These are phyloP conservation scores for Pelomyxa schiedti DNA, from an alignment of 78 protist genomes.

Conservation along the genomic window DNA sequence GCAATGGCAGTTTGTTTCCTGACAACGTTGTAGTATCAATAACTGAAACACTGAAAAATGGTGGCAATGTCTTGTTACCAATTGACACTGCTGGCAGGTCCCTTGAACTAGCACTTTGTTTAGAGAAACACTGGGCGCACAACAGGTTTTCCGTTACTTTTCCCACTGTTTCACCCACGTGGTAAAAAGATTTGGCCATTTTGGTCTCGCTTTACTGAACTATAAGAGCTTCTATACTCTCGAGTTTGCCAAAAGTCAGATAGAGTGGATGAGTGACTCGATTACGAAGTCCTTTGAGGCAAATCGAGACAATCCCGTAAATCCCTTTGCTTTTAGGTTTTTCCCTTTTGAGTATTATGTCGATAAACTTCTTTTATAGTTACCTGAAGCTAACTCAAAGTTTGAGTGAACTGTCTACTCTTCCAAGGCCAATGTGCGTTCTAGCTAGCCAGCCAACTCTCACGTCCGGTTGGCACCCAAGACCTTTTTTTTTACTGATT, in stretches of 20 bases:
- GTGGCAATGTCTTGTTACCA: slow-evolving; percentile 74
- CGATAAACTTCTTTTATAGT: background rate
- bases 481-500: background rate
- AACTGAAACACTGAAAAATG: slow-evolving; percentile 21
- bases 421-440: background rate
- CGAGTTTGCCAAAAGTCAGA: slow-evolving; percentile 38
- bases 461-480: background rate
- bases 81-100: slow-evolving; percentile 61
- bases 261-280: slow-evolving; percentile 68
- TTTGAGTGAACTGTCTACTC: background rate
- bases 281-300: slow-evolving; percentile 7
- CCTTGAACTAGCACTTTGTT: slow-evolving; percentile 38
- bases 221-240: slow-evolving; percentile 23
- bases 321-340: slow-evolving; percentile 2
- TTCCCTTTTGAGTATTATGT: background rate
- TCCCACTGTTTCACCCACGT: too few relatives aligned
- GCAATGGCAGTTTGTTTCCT: too few relatives aligned
- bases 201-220: slow-evolving; percentile 33
- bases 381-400: background rate
- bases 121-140: slow-evolving; percentile 51
- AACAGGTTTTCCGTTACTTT: too few relatives aligned
- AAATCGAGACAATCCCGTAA: slow-evolving; percentile 16
- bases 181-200: too few relatives aligned
- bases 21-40: background rate
- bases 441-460: background rate